A percentile compares a stretch with the other conserved stretches of the same genome.
phyloP scores from a whole-genome alignment of 1,284 basidiomycete species.

The Takashimella tepidaria region DNA sequence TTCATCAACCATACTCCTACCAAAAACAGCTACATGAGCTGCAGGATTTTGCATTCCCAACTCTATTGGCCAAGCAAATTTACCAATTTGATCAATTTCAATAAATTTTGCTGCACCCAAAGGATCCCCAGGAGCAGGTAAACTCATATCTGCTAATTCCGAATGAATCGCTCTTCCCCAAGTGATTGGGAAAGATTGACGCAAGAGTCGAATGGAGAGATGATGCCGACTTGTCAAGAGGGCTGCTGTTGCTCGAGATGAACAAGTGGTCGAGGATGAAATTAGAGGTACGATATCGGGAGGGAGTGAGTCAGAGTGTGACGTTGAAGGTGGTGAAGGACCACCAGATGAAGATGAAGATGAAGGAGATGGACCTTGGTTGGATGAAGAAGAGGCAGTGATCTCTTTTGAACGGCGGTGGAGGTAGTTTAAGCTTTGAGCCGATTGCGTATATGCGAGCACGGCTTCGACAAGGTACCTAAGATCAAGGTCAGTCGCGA shows the following conservation, averaged over 20 bases:
- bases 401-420: slow-evolving; percentile 24
- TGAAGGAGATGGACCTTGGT: slow-evolving; percentile 19
- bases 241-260: slow-evolving; percentile 16
- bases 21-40: slow-evolving; percentile 39
- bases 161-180: slow-evolving; percentile 34
- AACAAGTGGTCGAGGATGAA: slow-evolving; percentile 19
- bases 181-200: slow-evolving; percentile 30
- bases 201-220: slow-evolving; percentile 27
- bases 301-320: slow-evolving; percentile 15
- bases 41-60: slow-evolving; percentile 40
- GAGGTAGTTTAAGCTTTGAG: slow-evolving; percentile 29
- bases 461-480: slow-evolving; percentile 46
- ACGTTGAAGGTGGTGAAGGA: slow-evolving; percentile 13
- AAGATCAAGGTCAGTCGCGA: background rate
- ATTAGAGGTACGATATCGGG: slow-evolving; percentile 35
- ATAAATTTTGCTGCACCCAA: slow-evolving; percentile 33
- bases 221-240: slow-evolving; percentile 35
- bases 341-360: slow-evolving; percentile 13
- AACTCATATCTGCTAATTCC: slow-evolving; percentile 31
- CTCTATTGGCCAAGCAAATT: slow-evolving; percentile 45
- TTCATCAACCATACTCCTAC: slow-evolving; percentile 37
- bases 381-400: slow-evolving; percentile 11
- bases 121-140: slow-evolving; percentile 32
- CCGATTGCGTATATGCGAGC: slow-evolving; percentile 29
- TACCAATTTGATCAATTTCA: slow-evolving; percentile 30